Conservation (phyloP, 257 asterid genomes). For the Solanum verrucosum region DNA sequence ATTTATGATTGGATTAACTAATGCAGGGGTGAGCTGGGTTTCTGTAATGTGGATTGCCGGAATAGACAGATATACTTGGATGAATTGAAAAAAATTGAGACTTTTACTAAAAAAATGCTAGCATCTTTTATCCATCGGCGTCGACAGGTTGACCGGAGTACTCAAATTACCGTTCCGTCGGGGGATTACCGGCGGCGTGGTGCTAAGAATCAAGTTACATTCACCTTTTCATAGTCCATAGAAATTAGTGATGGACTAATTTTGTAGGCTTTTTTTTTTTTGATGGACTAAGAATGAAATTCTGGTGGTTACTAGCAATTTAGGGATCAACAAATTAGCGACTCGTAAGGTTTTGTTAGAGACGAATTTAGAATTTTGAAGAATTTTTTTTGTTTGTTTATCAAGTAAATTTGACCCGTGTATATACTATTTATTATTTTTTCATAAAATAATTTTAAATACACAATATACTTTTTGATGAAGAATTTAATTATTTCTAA, state of each 20-base stretch:
- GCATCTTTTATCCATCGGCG: constrained; percentile 18
- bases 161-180: constrained; percentile 10
- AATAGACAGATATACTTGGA: constrained; percentile 48
- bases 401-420: too few relatives aligned
- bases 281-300: too few relatives aligned
- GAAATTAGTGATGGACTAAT: not conserved
- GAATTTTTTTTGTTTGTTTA: too few relatives aligned
- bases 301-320: too few relatives aligned
- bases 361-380: too few relatives aligned
- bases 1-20: not conserved
- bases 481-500: too few relatives aligned
- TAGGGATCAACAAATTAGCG: too few relatives aligned
- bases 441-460: too few relatives aligned
- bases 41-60: constrained; percentile 62
- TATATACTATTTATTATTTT: too few relatives aligned
- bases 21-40: constrained; percentile 67
- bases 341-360: too few relatives aligned
- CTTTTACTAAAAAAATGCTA: constrained; percentile 19
- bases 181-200: constrained; percentile 15
- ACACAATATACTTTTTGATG: too few relatives aligned
- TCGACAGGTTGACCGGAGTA: constrained; percentile 10
- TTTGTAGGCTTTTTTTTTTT: not conserved
- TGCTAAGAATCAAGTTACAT: constrained; percentile 12
- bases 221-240: constrained; percentile 10
- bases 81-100: constrained; percentile 46